These are phyloP conservation scores for Dactylellina sp. DNA, from an alignment of 2,329 filamentous ascomycete species.

Conservation along the genomic window DNA sequence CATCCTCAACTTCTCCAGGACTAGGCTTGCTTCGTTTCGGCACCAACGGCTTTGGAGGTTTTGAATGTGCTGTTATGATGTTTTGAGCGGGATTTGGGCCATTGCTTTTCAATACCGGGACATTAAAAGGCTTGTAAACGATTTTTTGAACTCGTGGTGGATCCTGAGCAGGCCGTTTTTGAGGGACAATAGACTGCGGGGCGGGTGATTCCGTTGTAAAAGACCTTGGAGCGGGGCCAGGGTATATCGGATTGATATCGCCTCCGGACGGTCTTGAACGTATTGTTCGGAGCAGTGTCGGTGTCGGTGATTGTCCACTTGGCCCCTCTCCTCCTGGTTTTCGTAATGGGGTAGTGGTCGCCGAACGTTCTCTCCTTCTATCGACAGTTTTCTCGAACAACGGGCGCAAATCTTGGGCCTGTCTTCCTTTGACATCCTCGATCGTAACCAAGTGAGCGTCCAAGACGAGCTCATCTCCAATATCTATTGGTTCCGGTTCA, in stretches of 20 bases:
- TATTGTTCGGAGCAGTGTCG: slow-evolving; percentile 37
- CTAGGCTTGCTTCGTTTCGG: not conserved
- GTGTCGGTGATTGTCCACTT: slow-evolving; percentile 24
- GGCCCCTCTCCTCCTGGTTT: slow-evolving; percentile 5
- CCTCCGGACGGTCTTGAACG: slow-evolving; percentile 28
- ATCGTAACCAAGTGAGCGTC: slow-evolving; percentile 60
- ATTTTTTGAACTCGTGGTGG: slow-evolving; percentile 34
- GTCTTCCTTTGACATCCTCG: slow-evolving; percentile 59
- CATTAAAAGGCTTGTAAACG: slow-evolving; percentile 43
- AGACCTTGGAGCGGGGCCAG: slow-evolving; percentile 3
- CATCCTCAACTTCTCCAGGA: not conserved
- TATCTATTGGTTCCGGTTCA: slow-evolving; percentile 56
- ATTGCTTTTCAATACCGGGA: slow-evolving; percentile 25
- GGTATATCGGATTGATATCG: slow-evolving; percentile 32
- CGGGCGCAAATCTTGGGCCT: slow-evolving; percentile 59
- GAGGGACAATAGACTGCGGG: slow-evolving; percentile 22
- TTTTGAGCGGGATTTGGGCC: not conserved
- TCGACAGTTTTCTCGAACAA: slow-evolving; percentile 57
- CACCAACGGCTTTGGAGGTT: not conserved
- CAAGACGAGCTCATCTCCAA: slow-evolving; percentile 60
- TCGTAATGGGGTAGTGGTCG: slow-evolving; percentile 34
- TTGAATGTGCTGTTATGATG: not conserved
- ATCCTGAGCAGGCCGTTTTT: slow-evolving; percentile 40
- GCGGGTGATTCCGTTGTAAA: slow-evolving; percentile 6
- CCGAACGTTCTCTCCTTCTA: slow-evolving; percentile 40